Base-by-base conservation (phyloP, 1,284 basidiomycete genomes). In the Fomitopsis pinicola region DNA sequence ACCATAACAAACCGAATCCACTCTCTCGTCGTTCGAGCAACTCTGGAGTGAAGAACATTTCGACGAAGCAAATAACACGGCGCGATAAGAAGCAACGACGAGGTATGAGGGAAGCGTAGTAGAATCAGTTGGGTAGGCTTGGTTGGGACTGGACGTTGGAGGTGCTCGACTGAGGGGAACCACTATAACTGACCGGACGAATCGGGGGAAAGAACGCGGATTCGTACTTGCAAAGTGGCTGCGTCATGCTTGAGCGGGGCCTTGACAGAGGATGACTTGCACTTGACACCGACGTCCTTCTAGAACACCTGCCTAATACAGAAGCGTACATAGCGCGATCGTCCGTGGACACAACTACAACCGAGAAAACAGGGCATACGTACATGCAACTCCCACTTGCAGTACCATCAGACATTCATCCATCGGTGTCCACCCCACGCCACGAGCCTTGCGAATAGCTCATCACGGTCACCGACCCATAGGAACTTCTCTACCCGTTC, bases 1-100 rank as follows among this genome's bases (percentile, higher is more conserved):
- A 59, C 91, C 91, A 93, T 26, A 93, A 77, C 22, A 93, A 81
- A 62, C 91, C 91, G 67, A 92, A 91, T 1, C 91, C 91, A 65
- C 85, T 90, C 66, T 93, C 91, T 60, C 91, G 78, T 67, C 83
- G 85, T 42, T 87, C 81, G 17, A 93, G 76, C 4, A 93, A 73
- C 60, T 93, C 90, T 6, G 83, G 76, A 28, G 88, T 82, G 72
- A 92, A 92, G 76, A 92, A 92, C 90, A 92, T 92, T 40, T 44
- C 26, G 48, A 28, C 22, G 53, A 28, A 14, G 42, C 9, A 33
- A 40, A 33, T 33, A 45, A 8, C 26, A 42, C 44, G 12, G 28
- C 33, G 19, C 4, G 7, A 5, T 2, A 38, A 36, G 5, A 33
- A 54, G 52, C 33, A 12, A 10, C 9, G 19, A 19, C 12, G 52